Conservation (phyloP, 495 filamentous ascomycete genomes). For the Penicilliopsis zonata region DNA sequence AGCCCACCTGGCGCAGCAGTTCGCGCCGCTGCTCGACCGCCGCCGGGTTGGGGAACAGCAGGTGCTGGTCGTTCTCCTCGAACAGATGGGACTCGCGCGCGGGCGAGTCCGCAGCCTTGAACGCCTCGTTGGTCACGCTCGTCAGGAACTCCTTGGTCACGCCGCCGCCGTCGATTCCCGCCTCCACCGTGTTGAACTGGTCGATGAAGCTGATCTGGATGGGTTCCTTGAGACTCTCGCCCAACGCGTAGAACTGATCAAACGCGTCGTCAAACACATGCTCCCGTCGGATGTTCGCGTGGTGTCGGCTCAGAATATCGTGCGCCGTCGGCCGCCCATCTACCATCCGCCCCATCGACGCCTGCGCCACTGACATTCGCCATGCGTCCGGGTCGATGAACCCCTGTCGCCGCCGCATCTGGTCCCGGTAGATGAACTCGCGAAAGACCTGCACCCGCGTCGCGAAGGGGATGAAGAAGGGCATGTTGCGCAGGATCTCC, state of each 20-base stretch:
- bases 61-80: conserved; percentile 74
- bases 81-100: conserved; percentile 51
- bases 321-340: conserved; percentile 16
- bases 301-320: conserved; percentile 55
- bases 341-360: conserved; percentile 24
- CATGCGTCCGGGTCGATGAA: conserved; percentile 68
- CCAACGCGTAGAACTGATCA: conserved; percentile 69
- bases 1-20: conserved; percentile 37
- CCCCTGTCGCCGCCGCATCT: conserved; percentile 62
- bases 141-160: conserved; percentile 98
- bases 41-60: conserved; percentile 81
- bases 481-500: conserved; percentile 91
- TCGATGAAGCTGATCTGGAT: conserved; percentile 98
- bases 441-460: conserved; percentile 91
- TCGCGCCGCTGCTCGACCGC: conserved; percentile 63
- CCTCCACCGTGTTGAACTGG: conserved; percentile 73
- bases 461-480: conserved; percentile 89
- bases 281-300: conserved; percentile 71
- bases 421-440: conserved; percentile 78
- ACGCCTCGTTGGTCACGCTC: conserved; percentile 79
- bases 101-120: conserved; percentile 45
- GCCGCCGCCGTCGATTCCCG: conserved; percentile 92
- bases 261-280: conserved; percentile 79
- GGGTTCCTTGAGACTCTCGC: conserved; percentile 81
- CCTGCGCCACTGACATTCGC: conserved; percentile 49